phyloP scores from a whole-genome alignment of 2,329 filamentous ascomycete species.

The Hypoxylon sp. region DNA sequence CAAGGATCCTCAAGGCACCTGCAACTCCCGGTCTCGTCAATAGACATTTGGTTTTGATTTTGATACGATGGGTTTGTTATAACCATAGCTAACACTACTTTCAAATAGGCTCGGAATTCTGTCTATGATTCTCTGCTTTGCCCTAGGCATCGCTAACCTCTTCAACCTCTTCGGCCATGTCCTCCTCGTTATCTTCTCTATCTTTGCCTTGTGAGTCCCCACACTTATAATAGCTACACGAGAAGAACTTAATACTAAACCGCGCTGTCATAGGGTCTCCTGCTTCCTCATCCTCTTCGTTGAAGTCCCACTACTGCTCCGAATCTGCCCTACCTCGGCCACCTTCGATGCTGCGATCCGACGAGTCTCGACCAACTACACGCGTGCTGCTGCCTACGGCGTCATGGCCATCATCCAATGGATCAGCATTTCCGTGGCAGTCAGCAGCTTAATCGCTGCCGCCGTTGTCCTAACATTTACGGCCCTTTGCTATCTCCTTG shows the following conservation, averaged over 20 bases:
- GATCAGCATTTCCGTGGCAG: slow-evolving; percentile 72
- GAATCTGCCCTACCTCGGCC: slow-evolving; percentile 94
- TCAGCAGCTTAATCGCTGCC: slow-evolving; percentile 83
- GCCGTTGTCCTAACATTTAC: slow-evolving; percentile 83
- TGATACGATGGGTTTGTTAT: background rate
- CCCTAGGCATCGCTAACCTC: slow-evolving; percentile 73
- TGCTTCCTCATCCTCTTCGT: slow-evolving; percentile 82
- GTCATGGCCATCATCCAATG: slow-evolving; percentile 86
- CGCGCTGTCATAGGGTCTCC: slow-evolving; percentile 62
- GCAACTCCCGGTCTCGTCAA: background rate
- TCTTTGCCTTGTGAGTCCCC: slow-evolving; percentile 61
- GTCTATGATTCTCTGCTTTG: slow-evolving; percentile 75
- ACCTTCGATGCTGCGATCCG: slow-evolving; percentile 91
- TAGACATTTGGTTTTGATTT: background rate
- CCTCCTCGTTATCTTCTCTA: slow-evolving; percentile 60
- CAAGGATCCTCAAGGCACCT: too few species aligned
- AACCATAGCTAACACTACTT: slow-evolving; percentile 33
- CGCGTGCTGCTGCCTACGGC: slow-evolving; percentile 87
- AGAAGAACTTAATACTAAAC: slow-evolving; percentile 13
- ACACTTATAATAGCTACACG: background rate
- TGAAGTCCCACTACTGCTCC: slow-evolving; percentile 91
- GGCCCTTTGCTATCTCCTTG: slow-evolving; percentile 80
- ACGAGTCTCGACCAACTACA: slow-evolving; percentile 94
- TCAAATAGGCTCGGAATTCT: slow-evolving; percentile 69
- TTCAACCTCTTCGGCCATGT: slow-evolving; percentile 61